These are phyloP conservation scores for Daedaleopsis nitida DNA, from an alignment of 768 basidiomycete species.

Conservation along the genomic window DNA sequence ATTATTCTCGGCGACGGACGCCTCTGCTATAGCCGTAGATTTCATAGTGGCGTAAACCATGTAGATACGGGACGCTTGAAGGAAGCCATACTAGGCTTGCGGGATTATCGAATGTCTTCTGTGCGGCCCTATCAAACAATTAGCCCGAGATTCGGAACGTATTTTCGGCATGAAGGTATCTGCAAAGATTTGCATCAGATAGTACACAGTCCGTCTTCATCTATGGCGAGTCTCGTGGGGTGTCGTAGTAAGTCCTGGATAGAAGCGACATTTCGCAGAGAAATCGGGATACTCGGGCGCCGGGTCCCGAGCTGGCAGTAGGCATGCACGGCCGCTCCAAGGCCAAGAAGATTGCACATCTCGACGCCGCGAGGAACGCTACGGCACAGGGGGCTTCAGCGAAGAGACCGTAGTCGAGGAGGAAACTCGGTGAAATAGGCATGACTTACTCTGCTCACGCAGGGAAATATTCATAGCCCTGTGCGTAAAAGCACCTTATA, in stretches of 20 bases:
- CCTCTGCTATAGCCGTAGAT: no score
- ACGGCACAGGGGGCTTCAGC: neutral
- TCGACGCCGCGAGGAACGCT: neutral
- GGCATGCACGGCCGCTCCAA: neutral
- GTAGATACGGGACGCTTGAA: neutral
- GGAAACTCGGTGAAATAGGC: constrained; percentile 14
- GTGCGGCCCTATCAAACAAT: neutral
- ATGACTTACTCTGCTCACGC: constrained; percentile 9
- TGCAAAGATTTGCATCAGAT: neutral
- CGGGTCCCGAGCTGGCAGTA: neutral
- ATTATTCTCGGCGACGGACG: neutral
- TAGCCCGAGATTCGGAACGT: neutral
- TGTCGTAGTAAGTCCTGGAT: neutral
- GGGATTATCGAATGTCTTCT: neutral
- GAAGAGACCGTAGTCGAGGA: neutral
- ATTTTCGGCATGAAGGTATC: neutral
- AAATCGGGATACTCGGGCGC: neutral
- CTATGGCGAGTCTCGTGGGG: neutral
- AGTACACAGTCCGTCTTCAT: neutral
- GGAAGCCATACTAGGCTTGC: neutral
- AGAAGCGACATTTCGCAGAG: neutral
- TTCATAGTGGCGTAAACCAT: no score
- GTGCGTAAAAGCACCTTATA: neutral
- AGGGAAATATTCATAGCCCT: neutral
- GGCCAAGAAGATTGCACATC: neutral